Percentiles rank a stretch among this genome's conserved stretches.
Evolutionary conservation across 75 land plant species (phyloP).

Genomic region (Cryptomeria japonica): DNA sequence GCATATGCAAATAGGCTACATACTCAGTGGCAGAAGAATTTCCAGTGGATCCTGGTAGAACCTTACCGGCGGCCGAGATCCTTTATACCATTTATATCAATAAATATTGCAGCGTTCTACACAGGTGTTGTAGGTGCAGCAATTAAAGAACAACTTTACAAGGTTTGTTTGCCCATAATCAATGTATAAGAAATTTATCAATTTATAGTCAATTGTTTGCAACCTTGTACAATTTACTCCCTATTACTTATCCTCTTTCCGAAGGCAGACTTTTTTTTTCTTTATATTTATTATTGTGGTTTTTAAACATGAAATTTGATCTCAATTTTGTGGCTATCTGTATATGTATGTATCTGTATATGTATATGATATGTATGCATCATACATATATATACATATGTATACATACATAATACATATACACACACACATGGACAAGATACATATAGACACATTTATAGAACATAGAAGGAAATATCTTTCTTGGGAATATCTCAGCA

Average conservation of each 20-base stretch:
- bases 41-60: constrained; percentile 68
- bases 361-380: no score
- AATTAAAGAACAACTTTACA: constrained; percentile 72
- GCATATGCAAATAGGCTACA: constrained; percentile 48
- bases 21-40: constrained; percentile 44
- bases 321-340: background rate
- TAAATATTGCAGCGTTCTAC: constrained; percentile 73
- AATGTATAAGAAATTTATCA: background rate
- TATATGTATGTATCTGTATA: no score
- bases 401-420: no score
- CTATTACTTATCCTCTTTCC: background rate
- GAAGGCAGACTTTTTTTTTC: background rate
- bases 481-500: no score
- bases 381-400: no score
- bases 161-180: constrained; percentile 27
- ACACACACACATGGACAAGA: no score
- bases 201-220: background rate
- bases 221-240: background rate
- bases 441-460: background rate
- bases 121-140: constrained; percentile 81
- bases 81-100: constrained; percentile 55
- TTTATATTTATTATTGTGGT: background rate
- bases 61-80: constrained; percentile 71
- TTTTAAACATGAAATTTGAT: background rate
- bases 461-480: no score